phyloP scores from a whole-genome alignment of 75 land plant genomes.

The Cryptomeria japonica region DNA sequence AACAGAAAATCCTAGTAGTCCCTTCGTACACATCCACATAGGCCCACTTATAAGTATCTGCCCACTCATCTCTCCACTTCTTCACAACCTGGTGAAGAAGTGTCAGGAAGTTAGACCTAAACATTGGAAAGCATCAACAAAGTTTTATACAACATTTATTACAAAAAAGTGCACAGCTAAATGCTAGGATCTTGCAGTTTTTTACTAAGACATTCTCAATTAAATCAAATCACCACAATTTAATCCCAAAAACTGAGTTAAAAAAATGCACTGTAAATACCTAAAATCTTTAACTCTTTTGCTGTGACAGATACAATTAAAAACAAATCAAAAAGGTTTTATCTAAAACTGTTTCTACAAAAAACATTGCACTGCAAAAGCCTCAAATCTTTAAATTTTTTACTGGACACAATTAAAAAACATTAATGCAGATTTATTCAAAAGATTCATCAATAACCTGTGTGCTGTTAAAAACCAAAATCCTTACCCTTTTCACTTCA shows the following conservation, averaged over 20 bases:
- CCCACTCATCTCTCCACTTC: slow-evolving; percentile 99
- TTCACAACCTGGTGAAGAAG: slow-evolving; percentile 59
- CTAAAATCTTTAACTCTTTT: background rate
- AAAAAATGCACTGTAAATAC: background rate
- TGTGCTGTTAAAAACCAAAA: background rate
- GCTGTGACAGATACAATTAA: too few relatives aligned
- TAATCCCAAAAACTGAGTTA: background rate
- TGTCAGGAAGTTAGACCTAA: background rate
- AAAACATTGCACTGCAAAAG: background rate
- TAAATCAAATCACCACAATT: background rate
- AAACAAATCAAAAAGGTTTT: too few relatives aligned
- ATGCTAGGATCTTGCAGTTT: background rate
- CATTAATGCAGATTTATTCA: background rate
- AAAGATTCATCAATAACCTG: background rate
- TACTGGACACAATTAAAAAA: background rate
- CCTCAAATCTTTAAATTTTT: background rate
- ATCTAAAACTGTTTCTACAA: too few relatives aligned
- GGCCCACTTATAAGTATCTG: slow-evolving; percentile 99
- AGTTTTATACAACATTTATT: background rate
- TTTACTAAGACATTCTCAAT: background rate
- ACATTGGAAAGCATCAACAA: background rate
- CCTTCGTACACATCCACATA: slow-evolving; percentile 91
- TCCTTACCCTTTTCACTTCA: background rate
- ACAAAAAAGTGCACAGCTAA: background rate
- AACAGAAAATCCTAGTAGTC: slow-evolving; percentile 91